Percentiles rank a stretch among this genome's conserved stretches.
These are phyloP conservation scores for Auricularia heimuer DNA, from an alignment of 768 basidiomycete species.

Conservation along the genomic window DNA sequence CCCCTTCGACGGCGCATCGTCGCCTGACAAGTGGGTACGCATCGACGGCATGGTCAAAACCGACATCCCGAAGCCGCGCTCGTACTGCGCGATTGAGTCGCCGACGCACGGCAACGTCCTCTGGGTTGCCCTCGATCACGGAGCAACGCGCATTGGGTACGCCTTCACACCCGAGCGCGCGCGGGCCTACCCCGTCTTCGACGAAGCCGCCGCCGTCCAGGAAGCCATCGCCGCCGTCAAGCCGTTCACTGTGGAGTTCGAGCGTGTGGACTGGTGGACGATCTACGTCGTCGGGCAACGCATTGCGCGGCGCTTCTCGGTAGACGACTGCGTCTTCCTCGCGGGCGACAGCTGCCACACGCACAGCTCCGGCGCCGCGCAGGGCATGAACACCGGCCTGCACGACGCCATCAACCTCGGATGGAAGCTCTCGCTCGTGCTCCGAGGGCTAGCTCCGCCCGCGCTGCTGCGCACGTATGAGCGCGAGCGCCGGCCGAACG, in stretches of 20 bases:
- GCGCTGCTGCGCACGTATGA: conserved; percentile 32
- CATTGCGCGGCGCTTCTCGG: conserved; percentile 7
- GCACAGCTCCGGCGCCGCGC: conserved; percentile 10
- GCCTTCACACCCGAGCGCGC: not conserved
- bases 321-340: conserved; percentile 7
- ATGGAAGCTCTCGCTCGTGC: conserved; percentile 37
- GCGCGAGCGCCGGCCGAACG: conserved; percentile 36
- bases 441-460: conserved; percentile 25
- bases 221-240: conserved; percentile 10
- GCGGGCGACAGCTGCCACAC: conserved; percentile 13
- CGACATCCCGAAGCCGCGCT: conserved; percentile 5
- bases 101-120: conserved; percentile 7
- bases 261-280: conserved; percentile 11
- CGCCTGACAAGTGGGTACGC: conserved; percentile 5
- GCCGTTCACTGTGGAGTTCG: conserved; percentile 18
- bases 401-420: conserved; percentile 25
- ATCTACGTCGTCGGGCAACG: conserved; percentile 12
- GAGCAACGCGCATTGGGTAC: not conserved
- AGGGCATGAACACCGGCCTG: conserved; percentile 12
- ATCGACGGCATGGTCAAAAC: conserved; percentile 7
- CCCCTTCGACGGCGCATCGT: conserved; percentile 3
- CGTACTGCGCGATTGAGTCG: conserved; percentile 7
- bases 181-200: not conserved
- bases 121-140: conserved; percentile 1
- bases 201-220: not conserved